These are phyloP conservation scores for Fistulifera solaris DNA, from an alignment of 108 stramenopile genomes.

Conservation along the genomic window DNA sequence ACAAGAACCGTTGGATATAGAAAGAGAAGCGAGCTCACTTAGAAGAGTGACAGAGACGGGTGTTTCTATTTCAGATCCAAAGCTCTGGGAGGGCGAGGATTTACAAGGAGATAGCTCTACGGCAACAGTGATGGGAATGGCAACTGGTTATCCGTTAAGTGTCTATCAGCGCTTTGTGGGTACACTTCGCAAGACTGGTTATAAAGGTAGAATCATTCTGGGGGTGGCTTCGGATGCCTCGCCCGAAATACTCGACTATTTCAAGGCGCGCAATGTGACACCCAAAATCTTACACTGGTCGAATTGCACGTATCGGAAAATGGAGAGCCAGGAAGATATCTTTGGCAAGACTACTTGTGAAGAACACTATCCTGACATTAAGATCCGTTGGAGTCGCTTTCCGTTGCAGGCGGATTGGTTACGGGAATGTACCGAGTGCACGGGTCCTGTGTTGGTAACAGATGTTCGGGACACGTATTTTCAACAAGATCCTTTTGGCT, in stretches of 20 bases:
- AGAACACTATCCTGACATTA: conserved; percentile 33
- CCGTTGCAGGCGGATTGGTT: conserved; percentile 51
- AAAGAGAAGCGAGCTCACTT: not conserved
- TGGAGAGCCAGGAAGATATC: not conserved
- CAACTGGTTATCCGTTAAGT: conserved; percentile 22
- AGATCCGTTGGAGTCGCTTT: conserved; percentile 59
- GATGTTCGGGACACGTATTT: conserved; percentile 64
- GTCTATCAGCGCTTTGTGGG: conserved; percentile 51
- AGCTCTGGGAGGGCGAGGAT: not conserved
- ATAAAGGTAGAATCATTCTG: conserved; percentile 57
- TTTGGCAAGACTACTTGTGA: conserved; percentile 19
- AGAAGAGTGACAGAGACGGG: conserved; percentile 5
- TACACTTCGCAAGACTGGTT: conserved; percentile 55
- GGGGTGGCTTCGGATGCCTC: conserved; percentile 29
- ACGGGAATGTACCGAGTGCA: conserved; percentile 47
- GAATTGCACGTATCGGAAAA: conserved; percentile 14
- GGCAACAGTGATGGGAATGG: conserved; percentile 41
- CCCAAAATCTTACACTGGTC: conserved; percentile 9
- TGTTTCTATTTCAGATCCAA: conserved; percentile 10
- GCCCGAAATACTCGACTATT: conserved; percentile 20
- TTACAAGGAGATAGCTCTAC: conserved; percentile 7
- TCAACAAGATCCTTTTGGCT: conserved; percentile 65
- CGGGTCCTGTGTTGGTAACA: conserved; percentile 59
- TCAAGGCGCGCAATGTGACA: conserved; percentile 47
- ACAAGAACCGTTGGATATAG: too few relatives aligned